Evolutionary conservation across 108 stramenopile species (phyloP).

Genomic region (Aureococcus anophagefferens): DNA sequence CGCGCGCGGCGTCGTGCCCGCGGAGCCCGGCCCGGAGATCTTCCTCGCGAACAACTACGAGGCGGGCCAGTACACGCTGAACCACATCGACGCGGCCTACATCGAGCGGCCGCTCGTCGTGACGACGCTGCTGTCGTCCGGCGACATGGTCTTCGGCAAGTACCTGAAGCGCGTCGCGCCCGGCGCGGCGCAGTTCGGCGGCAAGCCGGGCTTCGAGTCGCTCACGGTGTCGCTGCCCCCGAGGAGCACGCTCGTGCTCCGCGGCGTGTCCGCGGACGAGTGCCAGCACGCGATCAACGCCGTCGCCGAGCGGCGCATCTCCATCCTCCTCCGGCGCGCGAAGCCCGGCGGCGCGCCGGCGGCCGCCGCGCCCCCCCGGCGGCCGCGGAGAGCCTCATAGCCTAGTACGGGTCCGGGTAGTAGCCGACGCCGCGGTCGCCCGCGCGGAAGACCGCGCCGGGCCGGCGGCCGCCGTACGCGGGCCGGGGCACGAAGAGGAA

Average conservation of each 20-base stretch:
- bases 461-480: no score
- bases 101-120: neutral
- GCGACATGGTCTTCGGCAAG: neutral
- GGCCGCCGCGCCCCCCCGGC: no score
- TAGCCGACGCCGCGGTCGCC: no score
- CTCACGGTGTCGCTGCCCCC: neutral
- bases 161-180: neutral
- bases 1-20: neutral
- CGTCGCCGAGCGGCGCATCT: neutral
- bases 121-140: neutral
- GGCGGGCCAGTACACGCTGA: neutral
- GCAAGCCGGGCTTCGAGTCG: neutral
- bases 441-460: no score
- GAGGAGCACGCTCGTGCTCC: neutral
- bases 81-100: neutral
- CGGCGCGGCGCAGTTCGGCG: neutral
- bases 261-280: neutral
- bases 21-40: neutral
- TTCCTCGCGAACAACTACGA: neutral
- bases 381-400: no score
- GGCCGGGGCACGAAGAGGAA: no score
- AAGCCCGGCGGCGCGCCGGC: no score
- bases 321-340: neutral
- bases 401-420: no score
- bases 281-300: neutral